Evolutionary conservation across 306 rosid genomes (phyloP), one percentile per base, ranked within the genome.

Genomic region (Trichosanthes truncata): DNA sequence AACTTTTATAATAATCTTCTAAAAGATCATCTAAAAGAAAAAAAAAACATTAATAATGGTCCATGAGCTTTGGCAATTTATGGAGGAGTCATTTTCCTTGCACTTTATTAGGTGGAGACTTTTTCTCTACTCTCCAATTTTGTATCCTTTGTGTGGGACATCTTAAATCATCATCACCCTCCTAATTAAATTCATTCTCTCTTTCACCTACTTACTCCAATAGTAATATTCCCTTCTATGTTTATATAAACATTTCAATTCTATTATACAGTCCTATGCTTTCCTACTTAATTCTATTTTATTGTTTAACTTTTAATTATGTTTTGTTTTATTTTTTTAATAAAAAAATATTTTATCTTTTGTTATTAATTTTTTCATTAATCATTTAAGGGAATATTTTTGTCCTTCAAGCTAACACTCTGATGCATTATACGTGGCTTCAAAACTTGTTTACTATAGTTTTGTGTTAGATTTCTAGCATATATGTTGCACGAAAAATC

Each of bases 61-160:
- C 12, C 4, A 69, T 21, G 35, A 69, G 21, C 3, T 72, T 46
- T 72, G 38, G 6, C 20, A 72, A 72, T 43, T 72, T 7, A 25
- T 15, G 40, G 23, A 45, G 36, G 35, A 21, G 76, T 69, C 76
- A 1, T 43, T n/a, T 40, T 43, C 20, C 12, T 1, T 72, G n/a
- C 57, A 72, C 77, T 72, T 72, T 72, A 72, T 43, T 46, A 72
- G 77, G 57, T 72, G 77, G 77, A 46, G 9, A 35, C 77, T 72
- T 69, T 69, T 69, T 69, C 52, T 43, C 51, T n/a, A 67, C 74
- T 67, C 74, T 67, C 49, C 72, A 68, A 68, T 9, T 68, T 68
- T 68, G 76, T 69, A 5, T 40, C 35, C 76, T n/a, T 69, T 41
- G 1, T n/a, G 76, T 40, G 73, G 46, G 45, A 33, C 45, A 66